A percentile compares a stretch with the other conserved stretches of the same genome.
These are phyloP conservation scores for Starmera pachycereana DNA, from an alignment of 805 yeast species.

Conservation along the genomic window DNA sequence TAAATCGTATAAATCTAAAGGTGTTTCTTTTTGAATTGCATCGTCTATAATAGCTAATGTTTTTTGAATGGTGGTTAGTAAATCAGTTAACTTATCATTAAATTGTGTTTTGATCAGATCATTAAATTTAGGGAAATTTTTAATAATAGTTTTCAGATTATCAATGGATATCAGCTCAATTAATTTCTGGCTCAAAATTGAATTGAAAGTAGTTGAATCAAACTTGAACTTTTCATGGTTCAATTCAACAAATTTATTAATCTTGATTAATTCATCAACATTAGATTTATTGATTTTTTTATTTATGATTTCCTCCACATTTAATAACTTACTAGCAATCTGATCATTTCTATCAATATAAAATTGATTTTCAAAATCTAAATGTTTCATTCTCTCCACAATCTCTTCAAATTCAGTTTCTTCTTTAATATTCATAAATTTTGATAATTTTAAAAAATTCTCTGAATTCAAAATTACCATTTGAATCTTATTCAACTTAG, in stretches of 20 bases:
- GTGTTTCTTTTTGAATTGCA: conserved; percentile 1
- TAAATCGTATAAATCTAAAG: conserved; percentile 5
- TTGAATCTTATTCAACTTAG: background rate
- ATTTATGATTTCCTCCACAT: background rate
- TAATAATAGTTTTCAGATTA: background rate
- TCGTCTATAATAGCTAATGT: background rate
- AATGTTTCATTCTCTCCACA: background rate
- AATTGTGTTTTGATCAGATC: background rate
- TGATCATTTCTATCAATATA: background rate
- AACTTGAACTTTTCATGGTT: background rate
- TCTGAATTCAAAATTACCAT: background rate
- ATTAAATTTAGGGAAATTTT: background rate
- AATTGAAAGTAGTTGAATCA: background rate
- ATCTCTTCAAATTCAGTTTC: background rate
- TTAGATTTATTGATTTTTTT: background rate
- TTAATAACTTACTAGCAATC: background rate
- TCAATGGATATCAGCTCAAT: background rate
- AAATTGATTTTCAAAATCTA: background rate
- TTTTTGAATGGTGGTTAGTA: background rate
- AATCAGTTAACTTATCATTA: background rate
- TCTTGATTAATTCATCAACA: background rate
- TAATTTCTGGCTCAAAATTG: background rate
- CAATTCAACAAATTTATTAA: background rate
- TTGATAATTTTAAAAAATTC: background rate
- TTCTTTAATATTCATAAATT: background rate